phyloP scores from a whole-genome alignment of 768 basidiomycete species.

The Auriculariales sp. region DNA sequence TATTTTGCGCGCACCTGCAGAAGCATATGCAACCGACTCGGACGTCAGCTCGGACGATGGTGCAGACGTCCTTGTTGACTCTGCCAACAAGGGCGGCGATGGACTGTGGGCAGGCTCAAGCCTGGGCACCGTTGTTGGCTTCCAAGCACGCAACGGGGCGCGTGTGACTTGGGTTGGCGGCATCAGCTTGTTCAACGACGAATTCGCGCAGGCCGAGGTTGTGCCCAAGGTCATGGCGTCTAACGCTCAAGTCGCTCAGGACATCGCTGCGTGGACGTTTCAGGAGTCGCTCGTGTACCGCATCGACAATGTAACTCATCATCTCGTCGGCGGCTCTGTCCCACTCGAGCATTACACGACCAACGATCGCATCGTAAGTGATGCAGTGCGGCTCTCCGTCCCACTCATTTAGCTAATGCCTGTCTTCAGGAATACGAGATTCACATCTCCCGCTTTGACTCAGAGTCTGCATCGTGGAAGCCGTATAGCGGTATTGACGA shows the following conservation, averaged over 20 bases:
- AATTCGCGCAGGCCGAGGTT: constrained; percentile 49
- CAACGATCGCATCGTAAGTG: constrained; percentile 66
- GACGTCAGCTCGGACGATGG: constrained; percentile 33
- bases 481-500: constrained; percentile 62
- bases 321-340: constrained; percentile 45
- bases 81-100: constrained; percentile 61
- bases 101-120: constrained; percentile 71
- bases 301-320: constrained; percentile 61
- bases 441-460: constrained; percentile 55
- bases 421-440: constrained; percentile 50
- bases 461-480: constrained; percentile 43
- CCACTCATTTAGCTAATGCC: neutral
- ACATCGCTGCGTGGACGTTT: constrained; percentile 83
- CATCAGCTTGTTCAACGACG: constrained; percentile 65
- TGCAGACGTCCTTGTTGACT: constrained; percentile 52
- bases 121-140: constrained; percentile 69
- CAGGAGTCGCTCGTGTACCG: constrained; percentile 71
- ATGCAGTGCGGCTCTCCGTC: constrained; percentile 9
- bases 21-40: constrained; percentile 60
- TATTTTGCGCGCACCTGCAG: constrained; percentile 59
- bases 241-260: constrained; percentile 59
- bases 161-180: constrained; percentile 75
- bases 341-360: constrained; percentile 68
- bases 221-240: constrained; percentile 50
- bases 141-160: constrained; percentile 71